Evolutionary conservation across 495 filamentous ascomycete genomes (phyloP).

Genomic region (Aspergillus heteromorphus): DNA sequence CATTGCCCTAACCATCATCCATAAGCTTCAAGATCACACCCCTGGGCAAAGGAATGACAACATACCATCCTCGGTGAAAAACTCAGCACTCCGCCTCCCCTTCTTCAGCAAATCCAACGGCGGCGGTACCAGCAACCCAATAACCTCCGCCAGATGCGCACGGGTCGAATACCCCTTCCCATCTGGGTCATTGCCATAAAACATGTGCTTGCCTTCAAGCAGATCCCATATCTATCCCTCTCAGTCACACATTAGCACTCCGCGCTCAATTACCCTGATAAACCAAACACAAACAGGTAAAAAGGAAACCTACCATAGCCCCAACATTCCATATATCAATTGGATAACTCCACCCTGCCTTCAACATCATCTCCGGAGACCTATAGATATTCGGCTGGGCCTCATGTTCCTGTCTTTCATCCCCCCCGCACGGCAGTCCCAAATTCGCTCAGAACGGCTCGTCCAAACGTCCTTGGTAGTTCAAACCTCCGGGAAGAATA

Average conservation of each 20-base stretch:
- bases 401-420: slow-evolving; percentile 24
- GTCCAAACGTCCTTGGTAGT: slow-evolving; percentile 22
- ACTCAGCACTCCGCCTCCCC: slow-evolving; percentile 30
- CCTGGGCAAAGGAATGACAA: not conserved
- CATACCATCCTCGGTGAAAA: slow-evolving; percentile 35
- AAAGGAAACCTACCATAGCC: slow-evolving; percentile 35
- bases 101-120: slow-evolving; percentile 36
- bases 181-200: slow-evolving; percentile 39
- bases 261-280: not conserved
- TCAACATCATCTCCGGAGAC: slow-evolving; percentile 45
- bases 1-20: slow-evolving; percentile 26
- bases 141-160: slow-evolving; percentile 43
- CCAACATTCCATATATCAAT: slow-evolving; percentile 50
- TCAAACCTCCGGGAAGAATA: slow-evolving; percentile 35
- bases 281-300: slow-evolving; percentile 9
- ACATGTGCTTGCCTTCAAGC: slow-evolving; percentile 33
- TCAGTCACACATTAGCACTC: slow-evolving; percentile 13
- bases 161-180: slow-evolving; percentile 35
- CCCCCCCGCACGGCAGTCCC: slow-evolving; percentile 65
- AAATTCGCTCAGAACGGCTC: slow-evolving; percentile 63
- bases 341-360: slow-evolving; percentile 36
- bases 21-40: slow-evolving; percentile 6
- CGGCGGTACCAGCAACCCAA: slow-evolving; percentile 41
- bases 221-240: slow-evolving; percentile 10
- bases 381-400: slow-evolving; percentile 39